Evolutionary conservation across 768 basidiomycete species (phyloP), one percentile per base, ranked within the genome.

Genomic region (Suillus luteus): DNA sequence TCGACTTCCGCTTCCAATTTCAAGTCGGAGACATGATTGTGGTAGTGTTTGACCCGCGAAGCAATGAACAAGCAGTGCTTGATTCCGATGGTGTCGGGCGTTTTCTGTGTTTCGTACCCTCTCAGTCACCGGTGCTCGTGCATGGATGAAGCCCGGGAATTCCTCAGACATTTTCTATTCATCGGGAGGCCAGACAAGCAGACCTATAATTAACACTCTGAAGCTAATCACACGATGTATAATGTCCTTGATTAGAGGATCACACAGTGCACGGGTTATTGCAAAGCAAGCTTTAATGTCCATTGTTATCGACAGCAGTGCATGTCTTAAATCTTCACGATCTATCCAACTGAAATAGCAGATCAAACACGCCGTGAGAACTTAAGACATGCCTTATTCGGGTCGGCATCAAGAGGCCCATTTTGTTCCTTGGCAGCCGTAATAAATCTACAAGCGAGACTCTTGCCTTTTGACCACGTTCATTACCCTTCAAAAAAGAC

Each of bases 321-420:
- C 55, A 40, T 41, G 55, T 40, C 17, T 31, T 31, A 4, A 31
- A 31, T 31, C 31, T 41, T 19, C 9, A 17, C 10, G 17, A 40
- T 57, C 37, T 38, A 17, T 57, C 14, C n/a, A 15, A 14, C n/a
- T 1, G 35, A 8, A 37, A 14, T 35, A 37, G 22, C 24, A 8
- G 27, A 27, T 15, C 35, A 52, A 59, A 27, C 38, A 54, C 9
- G 4, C 17, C 68, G 75, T 75, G 75, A 52, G 75, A 76, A 62
- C 22, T 19, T 7, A 2, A 31, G 58, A 58, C 37, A 61, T 14
- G 10, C n/a, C 57, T 19, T 44, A 15, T 48, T 63, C 64, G 68
- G 63, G 58, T 65, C 38, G 33, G 27, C 31, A 46, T 64, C 57
- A 41, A 58, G 15, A 37, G 52, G 19, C 37, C 37, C 41, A 64